These are phyloP conservation scores for Pyrenochaeta sp. DNA, from an alignment of 2,329 filamentous ascomycete genomes.

Conservation along the genomic window DNA sequence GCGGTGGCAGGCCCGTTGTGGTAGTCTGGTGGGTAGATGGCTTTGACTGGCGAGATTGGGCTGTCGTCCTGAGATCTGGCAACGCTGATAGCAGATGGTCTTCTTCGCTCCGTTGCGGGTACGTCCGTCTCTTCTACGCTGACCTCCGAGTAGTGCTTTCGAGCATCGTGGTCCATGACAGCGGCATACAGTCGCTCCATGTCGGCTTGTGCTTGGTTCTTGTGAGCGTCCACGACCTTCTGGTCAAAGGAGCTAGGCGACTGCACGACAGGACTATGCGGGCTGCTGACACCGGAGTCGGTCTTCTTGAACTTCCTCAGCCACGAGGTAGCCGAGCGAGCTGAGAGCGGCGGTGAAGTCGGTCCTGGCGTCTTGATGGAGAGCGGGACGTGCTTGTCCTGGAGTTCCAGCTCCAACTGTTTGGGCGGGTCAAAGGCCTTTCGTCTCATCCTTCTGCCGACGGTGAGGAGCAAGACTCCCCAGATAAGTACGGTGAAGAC, in stretches of 20 bases:
- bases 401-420: constrained; percentile 65
- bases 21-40: constrained; percentile 58
- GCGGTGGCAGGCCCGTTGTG: constrained; percentile 35
- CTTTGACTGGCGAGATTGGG: constrained; percentile 53
- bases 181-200: constrained; percentile 91
- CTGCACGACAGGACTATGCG: constrained; percentile 55
- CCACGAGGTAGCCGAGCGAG: constrained; percentile 43
- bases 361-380: constrained; percentile 37
- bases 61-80: constrained; percentile 33
- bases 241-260: constrained; percentile 79
- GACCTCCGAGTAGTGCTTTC: constrained; percentile 50
- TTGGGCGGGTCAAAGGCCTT: constrained; percentile 61
- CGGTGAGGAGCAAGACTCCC: constrained; percentile 64
- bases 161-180: constrained; percentile 85
- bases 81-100: constrained; percentile 44
- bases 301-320: constrained; percentile 44
- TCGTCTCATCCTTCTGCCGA: constrained; percentile 55
- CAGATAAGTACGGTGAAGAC: constrained; percentile 78
- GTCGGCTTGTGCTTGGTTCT: constrained; percentile 77
- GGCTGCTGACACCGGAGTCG: constrained; percentile 37
- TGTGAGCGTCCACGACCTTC: constrained; percentile 76
- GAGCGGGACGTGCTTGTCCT: constrained; percentile 52
- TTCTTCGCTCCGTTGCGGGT: constrained; percentile 17
- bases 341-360: constrained; percentile 34
- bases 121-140: constrained; percentile 33